A percentile compares a stretch with the other conserved stretches of the same genome.
phyloP scores from a whole-genome alignment of 2,329 filamentous ascomycete genomes.

The Venturia asperata region DNA sequence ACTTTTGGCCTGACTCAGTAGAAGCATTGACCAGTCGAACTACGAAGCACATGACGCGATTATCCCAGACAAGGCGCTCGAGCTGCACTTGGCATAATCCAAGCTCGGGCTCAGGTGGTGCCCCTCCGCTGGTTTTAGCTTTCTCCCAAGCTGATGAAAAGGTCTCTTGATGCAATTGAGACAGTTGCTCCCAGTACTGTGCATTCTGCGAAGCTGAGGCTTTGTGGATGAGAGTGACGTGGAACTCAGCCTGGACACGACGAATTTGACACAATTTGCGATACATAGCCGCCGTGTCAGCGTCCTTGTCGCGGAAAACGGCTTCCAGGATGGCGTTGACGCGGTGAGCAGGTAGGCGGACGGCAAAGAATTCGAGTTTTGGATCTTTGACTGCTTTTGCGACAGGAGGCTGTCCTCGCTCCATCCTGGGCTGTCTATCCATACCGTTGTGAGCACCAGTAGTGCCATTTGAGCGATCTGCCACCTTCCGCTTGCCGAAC shows the following conservation, averaged over 20 bases:
- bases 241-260: conserved; percentile 78
- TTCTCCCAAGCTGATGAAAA: conserved; percentile 34
- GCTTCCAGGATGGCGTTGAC: conserved; percentile 57
- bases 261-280: conserved; percentile 63
- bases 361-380: conserved; percentile 58
- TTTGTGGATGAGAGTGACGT: conserved; percentile 89
- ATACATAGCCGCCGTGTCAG: conserved; percentile 61
- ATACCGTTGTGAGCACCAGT: conserved; percentile 23
- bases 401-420: conserved; percentile 23
- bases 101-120: conserved; percentile 44
- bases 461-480: conserved; percentile 28
- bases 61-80: conserved; percentile 70
- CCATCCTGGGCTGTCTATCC: conserved; percentile 29
- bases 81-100: conserved; percentile 58
- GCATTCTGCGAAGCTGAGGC: conserved; percentile 53
- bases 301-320: conserved; percentile 54
- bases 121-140: conserved; percentile 28
- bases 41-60: conserved; percentile 84
- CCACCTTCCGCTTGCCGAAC: conserved; percentile 39
- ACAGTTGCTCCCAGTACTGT: conserved; percentile 70
- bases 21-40: conserved; percentile 46
- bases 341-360: conserved; percentile 46
- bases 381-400: conserved; percentile 30
- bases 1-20: conserved; percentile 25
- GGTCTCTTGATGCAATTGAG: conserved; percentile 46